phyloP scores from a whole-genome alignment of 805 yeast genomes.

The Schizosaccharomyces cryophilus region DNA sequence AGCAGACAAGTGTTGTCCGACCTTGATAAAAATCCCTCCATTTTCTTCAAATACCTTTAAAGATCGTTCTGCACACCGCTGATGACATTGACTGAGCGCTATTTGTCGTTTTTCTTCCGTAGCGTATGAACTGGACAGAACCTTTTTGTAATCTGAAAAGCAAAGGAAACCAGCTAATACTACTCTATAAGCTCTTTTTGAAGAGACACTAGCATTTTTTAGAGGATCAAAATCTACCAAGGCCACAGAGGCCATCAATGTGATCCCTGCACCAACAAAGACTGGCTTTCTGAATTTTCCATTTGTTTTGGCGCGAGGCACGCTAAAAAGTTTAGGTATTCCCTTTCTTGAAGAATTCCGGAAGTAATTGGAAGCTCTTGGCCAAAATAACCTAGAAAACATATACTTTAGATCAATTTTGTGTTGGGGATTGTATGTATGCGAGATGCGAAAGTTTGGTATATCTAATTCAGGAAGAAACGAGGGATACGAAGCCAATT shows the following conservation, averaged over 20 bases:
- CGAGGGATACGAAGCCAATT: neutral
- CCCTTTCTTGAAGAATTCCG: neutral
- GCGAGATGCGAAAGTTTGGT: neutral
- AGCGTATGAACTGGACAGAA: slow-evolving; percentile 12
- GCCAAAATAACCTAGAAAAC: neutral
- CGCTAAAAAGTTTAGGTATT: neutral
- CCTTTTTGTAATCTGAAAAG: neutral
- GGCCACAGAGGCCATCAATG: neutral
- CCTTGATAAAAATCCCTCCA: slow-evolving; percentile 80
- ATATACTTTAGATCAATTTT: neutral
- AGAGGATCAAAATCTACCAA: neutral
- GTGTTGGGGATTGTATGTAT: neutral
- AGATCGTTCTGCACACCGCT: slow-evolving; percentile 54
- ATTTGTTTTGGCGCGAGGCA: neutral
- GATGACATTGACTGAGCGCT: slow-evolving; percentile 45
- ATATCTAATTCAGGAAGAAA: neutral
- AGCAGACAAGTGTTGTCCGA: slow-evolving; percentile 87
- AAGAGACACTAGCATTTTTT: neutral
- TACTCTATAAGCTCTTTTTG: neutral
- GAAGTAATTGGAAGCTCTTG: neutral
- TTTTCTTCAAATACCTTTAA: slow-evolving; percentile 54
- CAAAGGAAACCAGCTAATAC: neutral
- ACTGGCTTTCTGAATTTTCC: neutral
- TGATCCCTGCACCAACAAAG: neutral
- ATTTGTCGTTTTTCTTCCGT: slow-evolving; percentile 22